phyloP scores from a whole-genome alignment of 2,329 filamentous ascomycete species.

The Penicillium brevicompactum region DNA sequence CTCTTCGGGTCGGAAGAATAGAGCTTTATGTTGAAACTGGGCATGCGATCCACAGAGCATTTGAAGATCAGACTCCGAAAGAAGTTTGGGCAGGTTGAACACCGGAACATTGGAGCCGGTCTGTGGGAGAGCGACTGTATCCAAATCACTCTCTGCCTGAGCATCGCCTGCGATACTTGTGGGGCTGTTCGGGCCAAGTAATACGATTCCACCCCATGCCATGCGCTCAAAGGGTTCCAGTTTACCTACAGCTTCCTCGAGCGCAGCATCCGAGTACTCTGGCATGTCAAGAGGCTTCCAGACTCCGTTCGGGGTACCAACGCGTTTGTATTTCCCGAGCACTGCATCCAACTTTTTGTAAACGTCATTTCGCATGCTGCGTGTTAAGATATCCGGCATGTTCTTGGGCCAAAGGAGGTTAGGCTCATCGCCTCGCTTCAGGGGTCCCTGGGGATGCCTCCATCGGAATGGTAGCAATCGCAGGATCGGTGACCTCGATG shows the following conservation, averaged over 20 bases:
- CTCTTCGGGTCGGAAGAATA: constrained; percentile 40
- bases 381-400: constrained; percentile 47
- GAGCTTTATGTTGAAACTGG: constrained; percentile 34
- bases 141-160: constrained; percentile 13
- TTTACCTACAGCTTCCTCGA: constrained; percentile 22
- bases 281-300: constrained; percentile 31
- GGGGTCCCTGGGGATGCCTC: constrained; percentile 35
- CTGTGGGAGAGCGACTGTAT: constrained; percentile 34
- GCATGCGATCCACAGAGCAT: constrained; percentile 29
- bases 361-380: constrained; percentile 39
- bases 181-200: constrained; percentile 1
- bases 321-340: constrained; percentile 22
- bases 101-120: constrained; percentile 36
- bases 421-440: constrained; percentile 28
- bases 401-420: constrained; percentile 50
- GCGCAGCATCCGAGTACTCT: constrained; percentile 20
- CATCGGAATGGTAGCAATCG: constrained; percentile 37
- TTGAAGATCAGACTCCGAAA: constrained; percentile 33
- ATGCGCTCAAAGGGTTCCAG: constrained; percentile 30
- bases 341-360: constrained; percentile 40
- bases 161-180: neutral
- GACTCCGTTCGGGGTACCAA: constrained; percentile 22
- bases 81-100: constrained; percentile 38
- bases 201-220: constrained; percentile 34
- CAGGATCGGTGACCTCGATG: constrained; percentile 18